These are phyloP conservation scores for Malassezia japonica DNA, from an alignment of 1,284 basidiomycete species.

Conservation along the genomic window DNA sequence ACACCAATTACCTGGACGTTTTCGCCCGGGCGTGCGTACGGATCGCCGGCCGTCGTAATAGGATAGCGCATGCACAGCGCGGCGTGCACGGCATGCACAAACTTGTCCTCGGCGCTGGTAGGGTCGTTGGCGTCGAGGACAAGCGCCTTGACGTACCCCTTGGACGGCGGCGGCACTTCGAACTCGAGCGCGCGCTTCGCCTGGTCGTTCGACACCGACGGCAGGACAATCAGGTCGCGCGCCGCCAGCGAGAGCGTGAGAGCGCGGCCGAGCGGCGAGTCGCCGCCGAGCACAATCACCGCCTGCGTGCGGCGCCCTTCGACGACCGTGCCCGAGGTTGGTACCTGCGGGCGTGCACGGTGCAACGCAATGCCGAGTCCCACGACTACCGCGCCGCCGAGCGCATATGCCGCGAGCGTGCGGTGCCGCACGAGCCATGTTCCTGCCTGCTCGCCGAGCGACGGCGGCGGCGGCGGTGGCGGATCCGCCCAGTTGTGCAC, in stretches of 20 bases:
- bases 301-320: constrained; percentile 10
- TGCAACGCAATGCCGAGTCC: constrained; percentile 3
- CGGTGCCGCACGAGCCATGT: constrained; percentile 18
- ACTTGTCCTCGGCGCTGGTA: constrained; percentile 18
- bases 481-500: constrained; percentile 5
- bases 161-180: constrained; percentile 29
- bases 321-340: neutral
- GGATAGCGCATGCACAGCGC: constrained; percentile 39
- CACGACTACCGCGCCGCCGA: neutral
- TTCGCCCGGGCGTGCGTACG: constrained; percentile 40
- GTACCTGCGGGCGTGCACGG: neutral
- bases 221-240: constrained; percentile 40
- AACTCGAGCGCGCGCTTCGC: constrained; percentile 31
- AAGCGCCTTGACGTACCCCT: constrained; percentile 41
- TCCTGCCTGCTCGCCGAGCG: constrained; percentile 11
- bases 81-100: constrained; percentile 29
- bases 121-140: constrained; percentile 24
- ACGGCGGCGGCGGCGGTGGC: constrained; percentile 26
- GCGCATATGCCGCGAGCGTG: constrained; percentile 6
- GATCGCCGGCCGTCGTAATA: constrained; percentile 40
- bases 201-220: constrained; percentile 26
- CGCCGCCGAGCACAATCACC: constrained; percentile 35
- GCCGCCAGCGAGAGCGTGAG: constrained; percentile 29
- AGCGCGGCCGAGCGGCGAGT: constrained; percentile 39
- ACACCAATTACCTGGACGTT: constrained; percentile 34